These are phyloP conservation scores for Zygosaccharomyces lentus DNA, from an alignment of 805 yeast genomes.

Conservation along the genomic window DNA sequence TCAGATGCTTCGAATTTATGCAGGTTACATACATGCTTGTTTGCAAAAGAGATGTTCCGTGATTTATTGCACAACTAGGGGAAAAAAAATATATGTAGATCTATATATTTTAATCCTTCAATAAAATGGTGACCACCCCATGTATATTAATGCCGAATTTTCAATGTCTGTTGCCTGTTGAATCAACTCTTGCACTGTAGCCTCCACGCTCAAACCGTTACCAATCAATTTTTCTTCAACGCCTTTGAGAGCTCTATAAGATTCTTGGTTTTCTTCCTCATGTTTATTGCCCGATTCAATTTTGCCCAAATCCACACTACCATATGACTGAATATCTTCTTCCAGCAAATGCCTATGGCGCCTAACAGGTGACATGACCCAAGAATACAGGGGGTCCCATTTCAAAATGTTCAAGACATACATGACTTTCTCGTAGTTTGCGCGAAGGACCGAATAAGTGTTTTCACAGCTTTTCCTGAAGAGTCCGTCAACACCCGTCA, in stretches of 20 bases:
- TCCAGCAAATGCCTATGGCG: conserved; percentile 40
- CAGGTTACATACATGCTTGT: background rate
- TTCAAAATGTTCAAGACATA: conserved; percentile 79
- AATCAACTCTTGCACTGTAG: conserved; percentile 75
- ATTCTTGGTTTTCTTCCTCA: conserved; percentile 56
- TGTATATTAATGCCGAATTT: conserved; percentile 69
- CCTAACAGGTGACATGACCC: conserved; percentile 80
- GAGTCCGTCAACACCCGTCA: conserved; percentile 75
- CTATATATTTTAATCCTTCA: conserved; percentile 23
- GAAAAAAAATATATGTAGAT: background rate
- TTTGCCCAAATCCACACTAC: conserved; percentile 12
- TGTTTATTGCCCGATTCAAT: conserved; percentile 6
- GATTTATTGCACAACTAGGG: background rate
- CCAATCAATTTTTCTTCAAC: conserved; percentile 68
- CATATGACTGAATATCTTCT: conserved; percentile 19
- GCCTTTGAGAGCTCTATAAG: conserved; percentile 67
- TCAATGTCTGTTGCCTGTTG: conserved; percentile 65
- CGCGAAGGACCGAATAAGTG: conserved; percentile 62
- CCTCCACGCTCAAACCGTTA: conserved; percentile 71
- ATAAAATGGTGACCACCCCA: conserved; percentile 83
- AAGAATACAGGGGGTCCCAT: conserved; percentile 90
- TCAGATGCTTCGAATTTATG: background rate
- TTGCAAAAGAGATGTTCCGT: background rate
- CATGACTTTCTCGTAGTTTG: conserved; percentile 62
- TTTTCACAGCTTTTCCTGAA: conserved; percentile 71